phyloP scores from a whole-genome alignment of 73 alveolate genomes.

The Tetrahymena elliotti region DNA sequence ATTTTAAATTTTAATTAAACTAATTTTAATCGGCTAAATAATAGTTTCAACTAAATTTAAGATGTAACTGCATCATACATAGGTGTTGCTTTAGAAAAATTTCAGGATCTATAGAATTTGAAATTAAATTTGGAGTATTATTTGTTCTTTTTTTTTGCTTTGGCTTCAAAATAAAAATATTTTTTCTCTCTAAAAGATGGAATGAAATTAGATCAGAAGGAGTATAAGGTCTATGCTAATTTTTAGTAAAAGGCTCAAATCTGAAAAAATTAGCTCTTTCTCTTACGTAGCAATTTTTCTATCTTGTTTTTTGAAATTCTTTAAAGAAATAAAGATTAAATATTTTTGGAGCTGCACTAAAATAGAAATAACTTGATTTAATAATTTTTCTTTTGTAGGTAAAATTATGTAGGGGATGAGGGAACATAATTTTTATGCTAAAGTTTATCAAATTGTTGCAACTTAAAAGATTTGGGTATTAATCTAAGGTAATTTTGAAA shows the following conservation, averaged over 20 bases:
- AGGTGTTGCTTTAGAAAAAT: too few relatives aligned
- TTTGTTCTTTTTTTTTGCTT: too few relatives aligned
- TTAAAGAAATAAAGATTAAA: too few relatives aligned
- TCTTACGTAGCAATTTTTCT: neutral
- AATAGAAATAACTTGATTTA: too few relatives aligned
- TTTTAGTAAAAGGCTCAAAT: neutral
- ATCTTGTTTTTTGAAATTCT: too few relatives aligned
- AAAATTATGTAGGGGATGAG: neutral
- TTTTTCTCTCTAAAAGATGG: neutral
- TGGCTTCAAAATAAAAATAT: too few relatives aligned
- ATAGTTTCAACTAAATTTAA: too few relatives aligned
- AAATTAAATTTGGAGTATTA: neutral
- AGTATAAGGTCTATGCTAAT: neutral
- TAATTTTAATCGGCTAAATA: too few relatives aligned
- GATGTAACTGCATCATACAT: too few relatives aligned
- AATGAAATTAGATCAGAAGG: neutral
- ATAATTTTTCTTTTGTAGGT: neutral
- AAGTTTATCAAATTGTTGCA: neutral
- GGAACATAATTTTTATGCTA: neutral
- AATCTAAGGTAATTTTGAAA: neutral
- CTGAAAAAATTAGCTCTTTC: neutral
- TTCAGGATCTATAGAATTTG: too few relatives aligned
- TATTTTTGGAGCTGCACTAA: too few relatives aligned
- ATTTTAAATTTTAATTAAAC: too few relatives aligned
- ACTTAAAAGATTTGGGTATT: neutral